A percentile compares a stretch with the other conserved stretches of the same genome.
Evolutionary conservation across 805 yeast genomes (phyloP).

Genomic region (Saccharomycopsis capsularis): DNA sequence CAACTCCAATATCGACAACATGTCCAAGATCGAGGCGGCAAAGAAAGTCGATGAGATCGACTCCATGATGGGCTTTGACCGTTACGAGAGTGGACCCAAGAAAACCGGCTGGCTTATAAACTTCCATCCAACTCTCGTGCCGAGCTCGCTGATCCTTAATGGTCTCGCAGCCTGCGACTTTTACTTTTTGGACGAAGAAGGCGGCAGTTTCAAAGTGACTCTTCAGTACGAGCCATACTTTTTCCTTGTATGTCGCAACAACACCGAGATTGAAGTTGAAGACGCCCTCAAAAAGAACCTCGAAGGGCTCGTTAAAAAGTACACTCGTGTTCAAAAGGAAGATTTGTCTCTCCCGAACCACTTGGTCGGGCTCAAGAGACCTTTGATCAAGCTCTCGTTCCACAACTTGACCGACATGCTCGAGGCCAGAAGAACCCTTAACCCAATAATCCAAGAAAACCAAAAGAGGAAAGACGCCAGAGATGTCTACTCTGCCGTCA

Average conservation of each 20-base stretch:
- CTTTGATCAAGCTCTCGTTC: slow-evolving; percentile 62
- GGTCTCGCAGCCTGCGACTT: slow-evolving; percentile 89
- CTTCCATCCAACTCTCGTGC: slow-evolving; percentile 76
- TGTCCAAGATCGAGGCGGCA: slow-evolving; percentile 40
- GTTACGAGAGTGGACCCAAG: slow-evolving; percentile 63
- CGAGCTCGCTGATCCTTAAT: slow-evolving; percentile 47
- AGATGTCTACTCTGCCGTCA: slow-evolving; percentile 58
- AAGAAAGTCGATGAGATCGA: slow-evolving; percentile 65
- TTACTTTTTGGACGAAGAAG: slow-evolving; percentile 92
- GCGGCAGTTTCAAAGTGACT: slow-evolving; percentile 89
- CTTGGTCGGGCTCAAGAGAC: slow-evolving; percentile 63
- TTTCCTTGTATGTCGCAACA: slow-evolving; percentile 48
- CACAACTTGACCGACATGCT: slow-evolving; percentile 68
- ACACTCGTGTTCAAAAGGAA: slow-evolving; percentile 57
- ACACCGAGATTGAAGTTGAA: slow-evolving; percentile 68
- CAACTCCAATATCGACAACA: slow-evolving; percentile 25
- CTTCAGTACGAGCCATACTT: slow-evolving; percentile 84
- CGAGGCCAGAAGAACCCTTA: slow-evolving; percentile 61
- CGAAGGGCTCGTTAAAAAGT: slow-evolving; percentile 54
- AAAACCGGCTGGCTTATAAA: slow-evolving; percentile 87
- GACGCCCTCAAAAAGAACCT: slow-evolving; percentile 66
- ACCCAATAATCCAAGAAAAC: slow-evolving; percentile 67
- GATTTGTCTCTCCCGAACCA: slow-evolving; percentile 83
- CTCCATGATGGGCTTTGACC: slow-evolving; percentile 78
- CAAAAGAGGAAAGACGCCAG: slow-evolving; percentile 52